Evolutionary conservation across 495 filamentous ascomycete species (phyloP).

Genomic region (Paragyromitra xinjiangensis): DNA sequence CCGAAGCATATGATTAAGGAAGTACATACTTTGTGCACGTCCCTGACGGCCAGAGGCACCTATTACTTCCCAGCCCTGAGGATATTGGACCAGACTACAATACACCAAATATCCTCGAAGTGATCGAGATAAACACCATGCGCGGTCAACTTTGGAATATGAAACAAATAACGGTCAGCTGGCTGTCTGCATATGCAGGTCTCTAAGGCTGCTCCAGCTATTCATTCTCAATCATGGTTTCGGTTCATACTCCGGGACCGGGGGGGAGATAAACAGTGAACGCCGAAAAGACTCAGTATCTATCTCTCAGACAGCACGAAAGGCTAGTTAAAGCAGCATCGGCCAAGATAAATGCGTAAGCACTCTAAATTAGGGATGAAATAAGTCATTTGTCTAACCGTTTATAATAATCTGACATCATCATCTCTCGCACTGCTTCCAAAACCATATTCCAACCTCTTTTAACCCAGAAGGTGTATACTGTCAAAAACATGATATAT

Average conservation of each 20-base stretch:
- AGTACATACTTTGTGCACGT: neutral
- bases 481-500: constrained; percentile 8
- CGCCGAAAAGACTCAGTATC: constrained; percentile 1
- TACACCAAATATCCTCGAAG: neutral
- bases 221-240: constrained; percentile 5
- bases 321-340: constrained; percentile 12
- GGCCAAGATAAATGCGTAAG: constrained; percentile 7
- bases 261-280: constrained; percentile 9
- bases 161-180: constrained; percentile 32
- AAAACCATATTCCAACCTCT: constrained; percentile 24
- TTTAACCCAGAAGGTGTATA: neutral
- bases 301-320: neutral
- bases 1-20: neutral
- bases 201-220: neutral
- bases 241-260: neutral
- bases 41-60: neutral
- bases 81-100: constrained; percentile 29
- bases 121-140: constrained; percentile 10
- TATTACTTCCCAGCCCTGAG: neutral
- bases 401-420: constrained; percentile 36
- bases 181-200: constrained; percentile 37
- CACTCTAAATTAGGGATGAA: constrained; percentile 6
- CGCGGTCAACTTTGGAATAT: constrained; percentile 31
- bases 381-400: constrained; percentile 26
- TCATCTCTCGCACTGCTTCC: neutral